phyloP scores from a whole-genome alignment of 495 filamentous ascomycete genomes.

The Neurospora pannonica region DNA sequence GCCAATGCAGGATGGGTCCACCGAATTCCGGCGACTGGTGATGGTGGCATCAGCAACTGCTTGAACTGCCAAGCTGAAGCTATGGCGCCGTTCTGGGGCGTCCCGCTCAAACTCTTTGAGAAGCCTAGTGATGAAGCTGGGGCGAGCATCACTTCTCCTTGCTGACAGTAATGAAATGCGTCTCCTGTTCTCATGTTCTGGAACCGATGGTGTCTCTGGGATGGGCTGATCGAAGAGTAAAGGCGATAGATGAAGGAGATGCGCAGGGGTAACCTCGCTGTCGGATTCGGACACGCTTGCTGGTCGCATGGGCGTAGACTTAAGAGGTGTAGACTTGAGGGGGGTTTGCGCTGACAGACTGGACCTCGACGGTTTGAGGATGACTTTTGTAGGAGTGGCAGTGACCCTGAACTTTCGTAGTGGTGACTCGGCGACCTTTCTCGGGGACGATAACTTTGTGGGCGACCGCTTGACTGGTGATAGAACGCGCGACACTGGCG shows the following conservation, averaged over 20 bases:
- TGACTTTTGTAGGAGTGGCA: constrained; percentile 18
- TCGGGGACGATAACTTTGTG: constrained; percentile 5
- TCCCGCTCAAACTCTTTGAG: constrained; percentile 7
- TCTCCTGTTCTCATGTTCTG: constrained; percentile 19
- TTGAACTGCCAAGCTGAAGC: constrained; percentile 9
- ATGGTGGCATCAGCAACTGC: background rate
- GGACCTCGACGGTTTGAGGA: constrained; percentile 16
- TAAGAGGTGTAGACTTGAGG: constrained; percentile 9
- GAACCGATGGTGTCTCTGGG: constrained; percentile 5
- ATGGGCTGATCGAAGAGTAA: constrained; percentile 24
- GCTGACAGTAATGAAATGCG: constrained; percentile 19
- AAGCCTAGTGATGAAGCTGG: constrained; percentile 11
- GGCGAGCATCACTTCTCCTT: constrained; percentile 17
- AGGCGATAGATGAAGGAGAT: constrained; percentile 6
- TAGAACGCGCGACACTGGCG: background rate
- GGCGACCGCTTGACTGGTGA: constrained; percentile 16
- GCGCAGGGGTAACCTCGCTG: background rate
- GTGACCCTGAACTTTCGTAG: constrained; percentile 14
- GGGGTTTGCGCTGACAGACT: constrained; percentile 11
- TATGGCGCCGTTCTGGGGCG: constrained; percentile 19
- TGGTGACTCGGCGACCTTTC: constrained; percentile 20
- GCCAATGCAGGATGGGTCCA: background rate
- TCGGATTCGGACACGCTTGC: background rate
- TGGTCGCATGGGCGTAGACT: background rate
- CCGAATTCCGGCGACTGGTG: background rate